Conservation (phyloP, 2,329 filamentous ascomycete genomes). For the Pseudogymnoascus sp. region DNA sequence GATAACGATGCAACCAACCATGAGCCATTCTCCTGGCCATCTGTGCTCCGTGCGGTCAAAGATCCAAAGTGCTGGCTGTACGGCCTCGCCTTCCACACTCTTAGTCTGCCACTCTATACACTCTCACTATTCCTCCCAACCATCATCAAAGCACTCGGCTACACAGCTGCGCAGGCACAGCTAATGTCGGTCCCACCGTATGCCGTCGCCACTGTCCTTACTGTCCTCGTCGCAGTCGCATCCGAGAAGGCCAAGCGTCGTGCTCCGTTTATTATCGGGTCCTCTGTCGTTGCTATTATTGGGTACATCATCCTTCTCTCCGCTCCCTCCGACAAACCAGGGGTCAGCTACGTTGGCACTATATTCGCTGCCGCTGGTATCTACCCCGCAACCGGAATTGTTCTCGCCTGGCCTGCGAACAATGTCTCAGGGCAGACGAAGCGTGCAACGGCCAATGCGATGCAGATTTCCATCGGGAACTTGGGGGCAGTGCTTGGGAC, state of each 20-base stretch:
- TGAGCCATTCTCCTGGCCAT: slow-evolving; percentile 63
- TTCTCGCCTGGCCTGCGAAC: slow-evolving; percentile 64
- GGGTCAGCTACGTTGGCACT: slow-evolving; percentile 54
- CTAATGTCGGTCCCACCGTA: slow-evolving; percentile 60
- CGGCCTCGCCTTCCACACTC: slow-evolving; percentile 64
- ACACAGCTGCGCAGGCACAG: slow-evolving; percentile 47
- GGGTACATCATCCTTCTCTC: slow-evolving; percentile 57
- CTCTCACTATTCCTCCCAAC: slow-evolving; percentile 51
- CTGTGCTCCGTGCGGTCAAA: slow-evolving; percentile 56
- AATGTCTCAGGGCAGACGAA: slow-evolving; percentile 68
- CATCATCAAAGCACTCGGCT: slow-evolving; percentile 50
- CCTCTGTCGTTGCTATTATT: slow-evolving; percentile 49
- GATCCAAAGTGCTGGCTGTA: slow-evolving; percentile 71
- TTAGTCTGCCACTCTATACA: slow-evolving; percentile 58
- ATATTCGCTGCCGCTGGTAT: slow-evolving; percentile 62
- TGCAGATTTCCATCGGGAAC: slow-evolving; percentile 69
- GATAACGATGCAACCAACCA: slow-evolving; percentile 65
- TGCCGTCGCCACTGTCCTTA: slow-evolving; percentile 55
- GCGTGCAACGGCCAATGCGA: slow-evolving; percentile 59
- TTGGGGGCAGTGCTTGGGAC: slow-evolving; percentile 63
- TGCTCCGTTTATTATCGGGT: slow-evolving; percentile 58
- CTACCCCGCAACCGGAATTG: slow-evolving; percentile 58
- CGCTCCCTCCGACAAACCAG: slow-evolving; percentile 42
- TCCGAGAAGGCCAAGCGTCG: slow-evolving; percentile 54
- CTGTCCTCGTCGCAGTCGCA: slow-evolving; percentile 50